Conservation (phyloP, 2,329 filamentous ascomycete species). For the Cryphonectria nitschkei region DNA sequence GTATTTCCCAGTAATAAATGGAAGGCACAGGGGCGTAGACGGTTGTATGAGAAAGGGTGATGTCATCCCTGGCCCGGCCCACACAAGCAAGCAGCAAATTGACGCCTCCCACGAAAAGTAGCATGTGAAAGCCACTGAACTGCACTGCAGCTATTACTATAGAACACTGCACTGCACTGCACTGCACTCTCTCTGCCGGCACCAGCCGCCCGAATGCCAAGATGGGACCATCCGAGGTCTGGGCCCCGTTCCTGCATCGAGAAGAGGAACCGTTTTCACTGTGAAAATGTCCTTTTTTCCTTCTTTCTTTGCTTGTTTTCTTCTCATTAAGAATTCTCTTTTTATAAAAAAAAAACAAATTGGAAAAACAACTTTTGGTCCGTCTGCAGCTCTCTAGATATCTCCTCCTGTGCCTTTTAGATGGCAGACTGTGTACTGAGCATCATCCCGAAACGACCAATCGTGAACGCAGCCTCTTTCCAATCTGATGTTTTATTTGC, state of each 20-base stretch:
- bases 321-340: background rate
- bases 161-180: too few species aligned
- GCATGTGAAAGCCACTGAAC: slow-evolving; percentile 12
- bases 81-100: background rate
- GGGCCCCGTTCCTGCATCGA: background rate
- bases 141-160: too few species aligned
- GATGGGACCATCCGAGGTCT: slow-evolving; percentile 7
- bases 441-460: background rate
- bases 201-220: background rate
- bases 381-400: too few species aligned
- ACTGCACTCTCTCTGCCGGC: too few species aligned
- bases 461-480: too few species aligned
- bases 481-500: too few species aligned
- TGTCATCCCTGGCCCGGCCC: background rate
- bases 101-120: background rate
- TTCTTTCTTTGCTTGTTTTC: background rate
- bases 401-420: too few species aligned
- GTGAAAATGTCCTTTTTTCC: background rate
- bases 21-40: too few species aligned
- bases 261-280: background rate
- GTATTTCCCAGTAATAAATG: too few species aligned
- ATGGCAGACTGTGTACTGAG: background rate
- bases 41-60: background rate
- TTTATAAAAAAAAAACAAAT: background rate
- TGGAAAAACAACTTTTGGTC: background rate